Conservation (phyloP, 2,329 filamentous ascomycete species). For the Periconia digitata region DNA sequence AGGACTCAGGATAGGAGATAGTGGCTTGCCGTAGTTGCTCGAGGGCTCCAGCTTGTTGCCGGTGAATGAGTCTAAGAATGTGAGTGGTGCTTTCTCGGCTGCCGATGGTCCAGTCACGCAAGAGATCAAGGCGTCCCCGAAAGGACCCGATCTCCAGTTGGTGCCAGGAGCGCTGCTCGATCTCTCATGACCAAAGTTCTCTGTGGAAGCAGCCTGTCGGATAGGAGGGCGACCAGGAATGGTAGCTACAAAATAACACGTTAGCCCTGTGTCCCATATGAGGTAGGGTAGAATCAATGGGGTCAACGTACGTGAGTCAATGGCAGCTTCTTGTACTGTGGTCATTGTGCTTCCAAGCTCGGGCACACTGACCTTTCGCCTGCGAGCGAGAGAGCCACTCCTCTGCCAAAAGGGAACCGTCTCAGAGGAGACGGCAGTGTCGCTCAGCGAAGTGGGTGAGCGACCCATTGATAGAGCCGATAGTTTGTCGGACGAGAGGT, state of each 20-base stretch:
- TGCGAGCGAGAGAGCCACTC: slow-evolving; percentile 40
- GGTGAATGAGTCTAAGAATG: slow-evolving; percentile 18
- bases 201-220: slow-evolving; percentile 32
- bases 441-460: slow-evolving; percentile 44
- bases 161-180: slow-evolving; percentile 43
- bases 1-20: slow-evolving; percentile 41
- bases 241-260: slow-evolving; percentile 34
- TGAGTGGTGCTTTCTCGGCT: slow-evolving; percentile 15
- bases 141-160: slow-evolving; percentile 41
- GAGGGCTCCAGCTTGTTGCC: slow-evolving; percentile 12
- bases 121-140: slow-evolving; percentile 44
- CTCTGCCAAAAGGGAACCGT: slow-evolving; percentile 38
- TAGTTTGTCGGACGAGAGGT: slow-evolving; percentile 32
- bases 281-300: not conserved
- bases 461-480: slow-evolving; percentile 41
- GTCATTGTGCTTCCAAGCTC: slow-evolving; percentile 43
- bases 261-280: no score
- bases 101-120: slow-evolving; percentile 41
- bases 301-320: slow-evolving; percentile 44
- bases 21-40: slow-evolving; percentile 17
- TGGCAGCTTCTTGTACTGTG: slow-evolving; percentile 40
- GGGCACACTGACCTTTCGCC: slow-evolving; percentile 45
- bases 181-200: slow-evolving; percentile 41
- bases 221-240: slow-evolving; percentile 45
- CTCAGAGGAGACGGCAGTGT: slow-evolving; percentile 39